Base-by-base conservation (phyloP, 495 filamentous ascomycete species). In the Penicillium turbatum region DNA sequence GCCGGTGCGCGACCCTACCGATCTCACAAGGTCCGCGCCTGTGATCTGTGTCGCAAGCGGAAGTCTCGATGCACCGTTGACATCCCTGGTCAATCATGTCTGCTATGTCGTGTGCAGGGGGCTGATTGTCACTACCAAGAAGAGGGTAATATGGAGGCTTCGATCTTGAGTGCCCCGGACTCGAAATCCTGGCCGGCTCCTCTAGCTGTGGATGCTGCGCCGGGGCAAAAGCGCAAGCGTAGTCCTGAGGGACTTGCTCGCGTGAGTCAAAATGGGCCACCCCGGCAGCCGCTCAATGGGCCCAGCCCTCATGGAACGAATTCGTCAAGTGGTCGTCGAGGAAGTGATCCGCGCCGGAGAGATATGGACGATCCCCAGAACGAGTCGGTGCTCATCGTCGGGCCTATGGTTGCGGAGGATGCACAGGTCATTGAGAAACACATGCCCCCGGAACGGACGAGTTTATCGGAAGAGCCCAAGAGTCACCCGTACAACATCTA, bases 21-120 rank as follows among this genome's bases (percentile, higher is more conserved):
- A 39, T 80, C 77, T 15, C 77, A 80, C 65, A 78, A 78, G 50
- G 72, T 77, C 42, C 69, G 74, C 54, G 77, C 77, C 21, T 80
- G 77, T 55, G 71, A 78, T 53, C 62, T 76, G n/a, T 80, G 77
- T 60, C 67, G 77, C 51, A 76, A 76, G 56, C 72, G 77, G 62
- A 80, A 80, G 59, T 77, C 74, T 1, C 70, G 77, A 56, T 80
- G 77, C 50, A 77, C 73, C 2, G 73, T 77, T 9, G 77, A 79
- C 53, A 75, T 74, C 27, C 72, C 72, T 3, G 71, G 73, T 29
- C 69, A 75, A 39, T 74, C 73, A 6, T 80, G 77, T 46, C 62
- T 79, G 0, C 54, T 77, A 29, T 80, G 77, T 70, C 76, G 74
- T 44, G 72, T 76, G 31, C 75, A 77, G 53, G 73, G 72, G 17